Evolutionary conservation across 2,329 filamentous ascomycete species (phyloP), one percentile per base, ranked within the genome.

Genomic region (Orbilia quercus): DNA sequence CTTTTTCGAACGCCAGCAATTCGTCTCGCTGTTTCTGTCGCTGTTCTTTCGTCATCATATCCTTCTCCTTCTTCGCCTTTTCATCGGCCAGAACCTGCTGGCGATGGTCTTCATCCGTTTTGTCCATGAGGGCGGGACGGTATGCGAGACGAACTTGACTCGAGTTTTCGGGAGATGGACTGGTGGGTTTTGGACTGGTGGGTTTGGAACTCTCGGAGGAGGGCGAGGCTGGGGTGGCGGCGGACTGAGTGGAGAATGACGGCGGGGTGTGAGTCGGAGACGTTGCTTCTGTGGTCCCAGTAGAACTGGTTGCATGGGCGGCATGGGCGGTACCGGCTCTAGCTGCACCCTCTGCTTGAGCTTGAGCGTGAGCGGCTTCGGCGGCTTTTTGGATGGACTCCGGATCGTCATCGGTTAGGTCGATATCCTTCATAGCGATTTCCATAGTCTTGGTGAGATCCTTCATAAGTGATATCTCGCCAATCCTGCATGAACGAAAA

Each of bases 401-500:
- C 14, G 85, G 84, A 3, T 85, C 85, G 38, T 85, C 83, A 48
- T 86, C 88, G 74, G 89, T 88, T 76, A 90, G 89, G 78, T 92
- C 91, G 80, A 88, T 87, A 74, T 89, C 88, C 64, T 91, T 85
- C 88, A 92, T 94, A 18, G 92, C 93, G 77, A 99, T 98, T 79
- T 99, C 95, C 94, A 99, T 98, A 47, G 93, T 96, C 79, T 92
- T 92, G 16, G 94, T 98, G 62, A 99, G 85, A 79, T 99, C 95
- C 84, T 97, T 98, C 91, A 99, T 97, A 67, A 99, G 87, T 55
- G 91, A 95, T 77, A 99, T 96, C 85, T 99, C 95, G 77, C 95
- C 95, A 79, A 99, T 98, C 85, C 77, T 78, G 55, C 12, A 23
- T 40, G 9, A 18, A 50, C 59, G 79, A 80, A n/a, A n/a, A n/a